phyloP scores from a whole-genome alignment of 768 basidiomycete species.

The Phylloporus sp. region DNA sequence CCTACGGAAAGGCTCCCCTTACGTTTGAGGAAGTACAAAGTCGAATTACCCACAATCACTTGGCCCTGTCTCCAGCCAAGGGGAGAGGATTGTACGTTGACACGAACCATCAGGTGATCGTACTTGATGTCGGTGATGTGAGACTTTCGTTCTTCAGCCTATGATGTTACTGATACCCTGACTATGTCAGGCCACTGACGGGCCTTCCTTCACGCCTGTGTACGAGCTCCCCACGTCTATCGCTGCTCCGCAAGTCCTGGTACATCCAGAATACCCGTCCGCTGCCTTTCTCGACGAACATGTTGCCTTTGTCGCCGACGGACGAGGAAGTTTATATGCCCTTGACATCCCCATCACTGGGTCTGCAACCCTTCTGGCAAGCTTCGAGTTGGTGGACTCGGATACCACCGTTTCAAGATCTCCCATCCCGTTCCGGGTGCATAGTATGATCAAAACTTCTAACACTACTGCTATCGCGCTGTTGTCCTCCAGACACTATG shows the following conservation, averaged over 20 bases:
- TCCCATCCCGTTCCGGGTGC: slow-evolving; percentile 37
- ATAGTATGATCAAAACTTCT: slow-evolving; percentile 34
- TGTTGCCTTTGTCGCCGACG: slow-evolving; percentile 61
- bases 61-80: slow-evolving; percentile 46
- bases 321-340: slow-evolving; percentile 62
- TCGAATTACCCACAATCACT: slow-evolving; percentile 81
- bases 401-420: slow-evolving; percentile 20
- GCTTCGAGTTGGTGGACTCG: slow-evolving; percentile 41
- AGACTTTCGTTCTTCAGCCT: slow-evolving; percentile 24
- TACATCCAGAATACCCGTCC: slow-evolving; percentile 74
- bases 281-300: slow-evolving; percentile 50
- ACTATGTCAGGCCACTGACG: slow-evolving; percentile 39
- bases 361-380: slow-evolving; percentile 45
- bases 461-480: slow-evolving; percentile 43
- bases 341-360: slow-evolving; percentile 42
- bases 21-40: slow-evolving; percentile 82
- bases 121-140: slow-evolving; percentile 57
- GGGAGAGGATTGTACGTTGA: slow-evolving; percentile 66
- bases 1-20: slow-evolving; percentile 57
- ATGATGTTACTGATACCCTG: slow-evolving; percentile 5
- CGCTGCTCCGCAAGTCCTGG: slow-evolving; percentile 34
- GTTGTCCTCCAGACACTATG: slow-evolving; percentile 58
- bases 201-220: slow-evolving; percentile 51
- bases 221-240: slow-evolving; percentile 60
- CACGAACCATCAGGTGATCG: slow-evolving; percentile 53